These are phyloP conservation scores for Saururus chinensis DNA, from an alignment of 164 flowering plant genomes.

Conservation along the genomic window DNA sequence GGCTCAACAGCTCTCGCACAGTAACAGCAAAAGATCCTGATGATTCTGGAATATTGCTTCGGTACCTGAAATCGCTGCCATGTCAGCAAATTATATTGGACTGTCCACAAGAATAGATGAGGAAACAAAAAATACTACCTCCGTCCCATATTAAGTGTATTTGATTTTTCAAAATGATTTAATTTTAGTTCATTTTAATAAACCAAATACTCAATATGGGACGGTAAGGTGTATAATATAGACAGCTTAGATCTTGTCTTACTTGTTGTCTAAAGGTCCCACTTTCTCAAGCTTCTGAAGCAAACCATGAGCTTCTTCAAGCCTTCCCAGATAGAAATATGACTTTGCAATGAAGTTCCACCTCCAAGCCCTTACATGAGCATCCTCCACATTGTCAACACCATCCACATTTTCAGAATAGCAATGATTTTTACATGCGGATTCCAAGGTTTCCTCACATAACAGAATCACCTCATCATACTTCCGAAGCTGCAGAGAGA, in stretches of 20 bases:
- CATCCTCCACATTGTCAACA: constrained; percentile 15
- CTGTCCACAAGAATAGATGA: neutral
- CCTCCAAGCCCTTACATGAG: constrained; percentile 48
- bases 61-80: constrained; percentile 20
- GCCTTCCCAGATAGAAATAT: constrained; percentile 66
- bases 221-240: too few species aligned
- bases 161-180: too few species aligned
- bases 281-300: constrained; percentile 46
- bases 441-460: constrained; percentile 61
- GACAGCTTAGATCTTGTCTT: constrained; percentile 1
- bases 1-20: constrained; percentile 52
- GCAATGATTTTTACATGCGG: constrained; percentile 50
- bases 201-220: too few species aligned
- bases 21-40: constrained; percentile 37
- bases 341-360: constrained; percentile 49
- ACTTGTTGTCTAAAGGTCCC: constrained; percentile 27
- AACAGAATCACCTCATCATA: constrained; percentile 67
- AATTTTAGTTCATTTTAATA: too few species aligned
- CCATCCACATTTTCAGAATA: constrained; percentile 13
- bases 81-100: constrained; percentile 2
- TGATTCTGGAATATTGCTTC: constrained; percentile 27
- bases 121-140: constrained; percentile 8
- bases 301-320: constrained; percentile 64
- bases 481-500: constrained; percentile 46
- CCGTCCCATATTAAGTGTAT: too few species aligned